Percentiles rank a stretch among this genome's conserved stretches.
These are phyloP conservation scores for Irpex lacteus DNA, from an alignment of 1,284 basidiomycete species.

Conservation along the genomic window DNA sequence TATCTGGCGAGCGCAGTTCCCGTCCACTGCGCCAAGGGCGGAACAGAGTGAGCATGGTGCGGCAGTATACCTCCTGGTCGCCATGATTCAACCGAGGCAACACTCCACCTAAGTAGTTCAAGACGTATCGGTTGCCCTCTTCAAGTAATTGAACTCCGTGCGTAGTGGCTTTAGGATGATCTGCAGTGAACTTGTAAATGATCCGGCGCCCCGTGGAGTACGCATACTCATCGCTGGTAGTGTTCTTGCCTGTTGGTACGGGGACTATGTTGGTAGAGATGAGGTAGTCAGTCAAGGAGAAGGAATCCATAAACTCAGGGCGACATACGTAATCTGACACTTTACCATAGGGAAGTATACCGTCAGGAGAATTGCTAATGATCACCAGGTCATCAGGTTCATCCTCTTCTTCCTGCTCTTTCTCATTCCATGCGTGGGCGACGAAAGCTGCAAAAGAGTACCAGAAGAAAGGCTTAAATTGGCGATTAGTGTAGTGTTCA, in stretches of 20 bases:
- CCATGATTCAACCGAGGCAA: conserved; percentile 30
- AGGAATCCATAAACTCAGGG: not conserved
- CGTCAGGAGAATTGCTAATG: not conserved
- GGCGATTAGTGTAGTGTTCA: not conserved
- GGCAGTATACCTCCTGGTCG: conserved; percentile 30
- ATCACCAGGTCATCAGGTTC: not conserved
- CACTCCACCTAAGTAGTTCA: conserved; percentile 28
- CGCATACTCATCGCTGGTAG: too few species aligned
- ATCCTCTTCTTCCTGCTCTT: not conserved
- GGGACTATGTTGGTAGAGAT: not conserved
- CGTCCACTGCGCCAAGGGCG: conserved; percentile 28
- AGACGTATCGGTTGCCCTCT: not conserved
- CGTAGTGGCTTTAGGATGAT: not conserved
- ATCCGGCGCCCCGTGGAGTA: not conserved
- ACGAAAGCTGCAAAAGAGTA: not conserved
- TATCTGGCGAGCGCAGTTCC: conserved; percentile 20
- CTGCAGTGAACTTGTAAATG: not conserved
- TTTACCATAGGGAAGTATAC: not conserved
- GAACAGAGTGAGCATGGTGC: conserved; percentile 31
- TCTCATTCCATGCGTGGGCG: not conserved
- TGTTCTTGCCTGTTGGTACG: not conserved
- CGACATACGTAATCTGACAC: conserved; percentile 4
- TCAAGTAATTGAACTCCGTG: not conserved
- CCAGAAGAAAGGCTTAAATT: not conserved
- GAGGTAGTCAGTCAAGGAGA: not conserved